Base-by-base conservation (phyloP, 1,284 basidiomycete genomes). In the Marasmius sp. region DNA sequence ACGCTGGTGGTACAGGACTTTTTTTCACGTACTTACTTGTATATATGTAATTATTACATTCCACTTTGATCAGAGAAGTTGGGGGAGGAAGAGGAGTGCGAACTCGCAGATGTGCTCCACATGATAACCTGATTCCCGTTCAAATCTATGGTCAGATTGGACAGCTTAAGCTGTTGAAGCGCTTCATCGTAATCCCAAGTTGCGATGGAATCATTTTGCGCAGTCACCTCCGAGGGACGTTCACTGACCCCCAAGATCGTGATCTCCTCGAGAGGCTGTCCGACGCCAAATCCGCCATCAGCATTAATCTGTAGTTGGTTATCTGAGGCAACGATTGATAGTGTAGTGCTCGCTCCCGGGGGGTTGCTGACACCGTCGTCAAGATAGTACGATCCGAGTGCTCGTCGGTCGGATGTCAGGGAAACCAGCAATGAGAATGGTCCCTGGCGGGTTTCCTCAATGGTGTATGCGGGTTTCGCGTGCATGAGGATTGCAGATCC, bases 301-400 rank as follows among this genome's bases (percentile, higher is more conserved):
- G 75, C 71, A n/a, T 65, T 59, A 16, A 86, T 74, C 1, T 57
- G 56, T 33, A 87, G 60, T 38, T 70, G 61, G 2, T 76, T 69
- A 4, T 68, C 60, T 1, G 65, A 52, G 2, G 74, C 79, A 0
- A 59, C 53, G 67, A 88, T 81, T 1, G 65, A 77, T 58, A 89
- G 61, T 3, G 69, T 80, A 11, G 74, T 78, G 70, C 75, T 82
- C 1, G 81, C 75, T 3, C 83, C 82, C 0, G 83, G 82, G 16
- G 85, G 83, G 57, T 77, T 72, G 61, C 80, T 85, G 41, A 82
- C 72, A 7, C 88, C 89, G 66, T 91, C 88, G 69, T 91, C 89
- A 45, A 91, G 65, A 70, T 87, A 87, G 10, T 83, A 81, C 2
- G 77, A 75, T 6, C 87, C 87, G 49, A 78, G 78, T 0, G 88